A percentile compares a stretch with the other conserved stretches of the same genome.
phyloP scores from a whole-genome alignment of 1,284 basidiomycete genomes.

The Sporisorium graminicola region DNA sequence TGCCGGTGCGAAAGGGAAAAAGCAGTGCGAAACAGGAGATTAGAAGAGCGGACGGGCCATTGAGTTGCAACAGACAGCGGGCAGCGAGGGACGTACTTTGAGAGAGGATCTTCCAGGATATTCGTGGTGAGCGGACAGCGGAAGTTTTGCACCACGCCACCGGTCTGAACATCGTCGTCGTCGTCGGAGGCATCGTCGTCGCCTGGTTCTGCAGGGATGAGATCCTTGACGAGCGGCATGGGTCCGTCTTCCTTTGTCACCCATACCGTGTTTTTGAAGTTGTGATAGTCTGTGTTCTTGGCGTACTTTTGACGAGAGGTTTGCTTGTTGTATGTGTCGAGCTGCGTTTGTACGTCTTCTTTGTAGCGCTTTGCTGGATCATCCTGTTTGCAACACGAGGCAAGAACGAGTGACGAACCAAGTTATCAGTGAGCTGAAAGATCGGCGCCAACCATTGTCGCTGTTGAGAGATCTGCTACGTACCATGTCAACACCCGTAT shows the following conservation, averaged over 20 bases:
- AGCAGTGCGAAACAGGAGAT: neutral
- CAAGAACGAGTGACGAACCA: neutral
- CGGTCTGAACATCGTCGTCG: constrained; percentile 54
- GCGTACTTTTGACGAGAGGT: constrained; percentile 57
- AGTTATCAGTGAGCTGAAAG: neutral
- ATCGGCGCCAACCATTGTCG: neutral
- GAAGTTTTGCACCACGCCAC: constrained; percentile 54
- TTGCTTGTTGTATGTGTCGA: constrained; percentile 41
- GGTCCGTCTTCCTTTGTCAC: constrained; percentile 50
- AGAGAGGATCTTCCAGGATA: constrained; percentile 56
- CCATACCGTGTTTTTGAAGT: constrained; percentile 58
- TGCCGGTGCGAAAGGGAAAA: neutral
- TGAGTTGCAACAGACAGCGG: neutral
- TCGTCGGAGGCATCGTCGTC: constrained; percentile 14
- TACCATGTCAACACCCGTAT: constrained; percentile 18
- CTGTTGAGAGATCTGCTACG: neutral
- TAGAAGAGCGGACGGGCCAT: neutral
- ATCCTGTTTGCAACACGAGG: neutral
- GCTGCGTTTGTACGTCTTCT: constrained; percentile 12
- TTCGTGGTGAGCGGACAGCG: constrained; percentile 58
- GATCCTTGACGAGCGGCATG: constrained; percentile 58
- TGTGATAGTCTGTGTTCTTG: constrained; percentile 45
- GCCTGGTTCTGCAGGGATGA: constrained; percentile 40
- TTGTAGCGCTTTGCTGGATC: constrained; percentile 36
- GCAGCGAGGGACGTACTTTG: constrained; percentile 28